Percentiles rank a stretch among this genome's conserved stretches.
Conservation (phyloP, 2,329 filamentous ascomycete genomes). For the Lizonia empirigonia region DNA sequence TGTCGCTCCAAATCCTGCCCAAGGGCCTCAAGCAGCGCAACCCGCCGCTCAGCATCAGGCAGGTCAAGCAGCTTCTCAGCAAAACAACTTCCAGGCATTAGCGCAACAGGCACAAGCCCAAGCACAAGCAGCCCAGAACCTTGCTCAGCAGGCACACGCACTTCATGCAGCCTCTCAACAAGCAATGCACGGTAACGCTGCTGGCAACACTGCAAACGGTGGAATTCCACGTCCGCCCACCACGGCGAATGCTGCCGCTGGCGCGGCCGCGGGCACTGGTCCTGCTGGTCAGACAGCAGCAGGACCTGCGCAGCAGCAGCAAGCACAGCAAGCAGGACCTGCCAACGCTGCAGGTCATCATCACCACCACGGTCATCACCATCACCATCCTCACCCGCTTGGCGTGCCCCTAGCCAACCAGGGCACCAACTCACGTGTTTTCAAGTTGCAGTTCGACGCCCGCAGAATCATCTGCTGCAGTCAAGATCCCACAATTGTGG, state of each 20-base stretch:
- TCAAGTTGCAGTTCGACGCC: constrained; percentile 96
- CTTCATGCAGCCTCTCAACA: constrained; percentile 46
- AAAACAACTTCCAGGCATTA: constrained; percentile 41
- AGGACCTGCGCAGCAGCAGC: constrained; percentile 19
- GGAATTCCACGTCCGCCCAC: constrained; percentile 12
- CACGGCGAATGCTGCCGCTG: constrained; percentile 7
- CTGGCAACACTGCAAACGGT: constrained; percentile 16
- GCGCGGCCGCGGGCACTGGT: constrained; percentile 2
- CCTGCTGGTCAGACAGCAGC: constrained; percentile 13
- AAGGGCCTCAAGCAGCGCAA: constrained; percentile 19
- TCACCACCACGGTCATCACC: constrained; percentile 38
- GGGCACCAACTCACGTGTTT: constrained; percentile 68
- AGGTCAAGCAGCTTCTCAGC: constrained; percentile 16
- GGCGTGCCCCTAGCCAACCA: constrained; percentile 38
- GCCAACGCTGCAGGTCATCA: constrained; percentile 27
- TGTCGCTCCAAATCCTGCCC: constrained; percentile 27
- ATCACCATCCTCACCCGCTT: constrained; percentile 39
- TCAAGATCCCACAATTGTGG: constrained; percentile 88
- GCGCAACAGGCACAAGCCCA: constrained; percentile 47
- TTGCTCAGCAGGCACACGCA: constrained; percentile 44
- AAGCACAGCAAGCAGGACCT: constrained; percentile 24
- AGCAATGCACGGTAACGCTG: constrained; percentile 26
- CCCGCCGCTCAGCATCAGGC: constrained; percentile 25
- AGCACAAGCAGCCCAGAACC: constrained; percentile 42
- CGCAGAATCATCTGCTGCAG: constrained; percentile 93